These are phyloP conservation scores for Fusarium sterilihyphosum DNA, from an alignment of 2,329 filamentous ascomycete species.

Conservation along the genomic window DNA sequence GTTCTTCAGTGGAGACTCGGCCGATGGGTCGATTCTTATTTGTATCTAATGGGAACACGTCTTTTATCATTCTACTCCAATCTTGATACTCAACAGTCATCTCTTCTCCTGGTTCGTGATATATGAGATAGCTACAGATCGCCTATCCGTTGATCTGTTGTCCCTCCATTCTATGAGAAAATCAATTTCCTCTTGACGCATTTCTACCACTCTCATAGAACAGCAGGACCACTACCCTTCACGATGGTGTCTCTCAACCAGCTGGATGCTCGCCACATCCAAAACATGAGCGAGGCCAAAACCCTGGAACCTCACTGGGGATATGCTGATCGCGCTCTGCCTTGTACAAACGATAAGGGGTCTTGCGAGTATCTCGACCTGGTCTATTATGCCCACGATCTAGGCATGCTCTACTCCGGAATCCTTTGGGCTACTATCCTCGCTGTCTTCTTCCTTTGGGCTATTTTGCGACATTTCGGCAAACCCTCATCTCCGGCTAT, in stretches of 20 bases:
- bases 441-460: conserved; percentile 57
- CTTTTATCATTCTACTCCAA: conserved; percentile 7
- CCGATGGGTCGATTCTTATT: conserved; percentile 35
- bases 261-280: conserved; percentile 51
- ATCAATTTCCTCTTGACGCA: background rate
- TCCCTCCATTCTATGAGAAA: background rate
- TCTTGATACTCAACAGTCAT: conserved; percentile 5
- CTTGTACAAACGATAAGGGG: conserved; percentile 58
- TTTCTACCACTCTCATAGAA: background rate
- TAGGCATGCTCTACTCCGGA: conserved; percentile 61
- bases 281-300: conserved; percentile 52
- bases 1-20: conserved; percentile 24
- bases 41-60: conserved; percentile 36
- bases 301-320: conserved; percentile 57
- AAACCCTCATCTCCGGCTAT: conserved; percentile 38
- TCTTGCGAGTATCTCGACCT: conserved; percentile 62
- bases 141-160: background rate
- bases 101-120: conserved; percentile 3
- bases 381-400: conserved; percentile 60
- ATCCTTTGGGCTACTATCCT: conserved; percentile 60
- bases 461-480: conserved; percentile 41
- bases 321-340: conserved; percentile 56
- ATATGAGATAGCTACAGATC: conserved; percentile 7
- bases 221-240: background rate
- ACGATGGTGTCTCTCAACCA: conserved; percentile 33